These are phyloP conservation scores for Wickerhamomyces sp. DNA, from an alignment of 1,139 yeast species.

Conservation along the genomic window DNA sequence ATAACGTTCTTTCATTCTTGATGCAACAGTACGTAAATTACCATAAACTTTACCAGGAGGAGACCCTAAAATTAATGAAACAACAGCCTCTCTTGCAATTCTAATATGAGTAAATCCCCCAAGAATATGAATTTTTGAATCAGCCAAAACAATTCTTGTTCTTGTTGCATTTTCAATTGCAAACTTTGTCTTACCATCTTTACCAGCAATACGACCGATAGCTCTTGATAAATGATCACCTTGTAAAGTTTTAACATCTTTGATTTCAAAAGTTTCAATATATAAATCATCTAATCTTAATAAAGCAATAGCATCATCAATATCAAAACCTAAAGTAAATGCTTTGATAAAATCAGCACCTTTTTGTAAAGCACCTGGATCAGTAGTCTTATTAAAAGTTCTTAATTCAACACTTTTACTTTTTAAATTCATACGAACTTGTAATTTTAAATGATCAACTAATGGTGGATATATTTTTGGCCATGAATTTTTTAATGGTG, in stretches of 20 bases:
- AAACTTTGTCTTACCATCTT: slow-evolving; percentile 97
- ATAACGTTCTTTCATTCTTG: slow-evolving; percentile 94
- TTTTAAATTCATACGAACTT: slow-evolving; percentile 90
- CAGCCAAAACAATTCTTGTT: slow-evolving; percentile 96
- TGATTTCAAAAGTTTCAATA: slow-evolving; percentile 93
- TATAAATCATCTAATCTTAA: slow-evolving; percentile 91
- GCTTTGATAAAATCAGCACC: slow-evolving; percentile 97
- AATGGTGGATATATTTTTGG: slow-evolving; percentile 91
- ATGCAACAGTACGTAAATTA: slow-evolving; percentile 91
- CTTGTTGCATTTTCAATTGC: slow-evolving; percentile 98
- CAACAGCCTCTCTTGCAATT: slow-evolving; percentile 97
- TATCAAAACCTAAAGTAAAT: slow-evolving; percentile 90
- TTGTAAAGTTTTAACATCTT: slow-evolving; percentile 90
- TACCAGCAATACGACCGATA: slow-evolving; percentile 98
- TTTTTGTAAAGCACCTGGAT: slow-evolving; percentile 91
- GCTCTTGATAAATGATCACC: slow-evolving; percentile 98
- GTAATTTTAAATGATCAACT: slow-evolving; percentile 89
- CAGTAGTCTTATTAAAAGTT: slow-evolving; percentile 78
- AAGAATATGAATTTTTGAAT: slow-evolving; percentile 88
- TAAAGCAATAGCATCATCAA: slow-evolving; percentile 94
- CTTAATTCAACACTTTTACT: slow-evolving; percentile 82
- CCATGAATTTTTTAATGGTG: slow-evolving; percentile 89
- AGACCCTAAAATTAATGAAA: slow-evolving; percentile 89
- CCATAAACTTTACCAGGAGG: slow-evolving; percentile 99
- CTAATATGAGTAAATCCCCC: slow-evolving; percentile 97